Evolutionary conservation across 179 eudicot species (phyloP), one percentile per base, ranked within the genome.

Genomic region (Heliamphora pulchella): DNA sequence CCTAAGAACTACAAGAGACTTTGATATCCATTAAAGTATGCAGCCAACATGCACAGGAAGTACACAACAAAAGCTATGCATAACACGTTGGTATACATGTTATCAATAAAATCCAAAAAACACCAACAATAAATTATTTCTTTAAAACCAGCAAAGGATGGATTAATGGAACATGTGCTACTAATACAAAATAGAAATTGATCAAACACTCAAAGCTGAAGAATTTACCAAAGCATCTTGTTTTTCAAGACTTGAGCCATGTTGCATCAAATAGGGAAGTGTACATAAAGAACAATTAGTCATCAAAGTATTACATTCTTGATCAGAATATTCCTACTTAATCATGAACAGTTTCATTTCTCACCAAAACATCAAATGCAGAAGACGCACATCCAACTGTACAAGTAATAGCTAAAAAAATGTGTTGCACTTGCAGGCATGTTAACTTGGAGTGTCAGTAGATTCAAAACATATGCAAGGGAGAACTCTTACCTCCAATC

Each of bases 271-370:
- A 15, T 4, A 66, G 31, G 48, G 41, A 47, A 14, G 15, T 0
- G 22, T 18, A 5, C n/a, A 69, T 44, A 14, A 69, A 44, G 8
- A n/a, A 41, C n/a, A 47, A 13, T 67, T 5, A 14, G 73, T 48
- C 53, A 4, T 69, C 20, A 69, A 44, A 44, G 7, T 69, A 69
- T 5, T 4, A 44, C 53, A 15, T 69, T 67, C 73, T 46, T 5
- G 50, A 43, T 8, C 73, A 69, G 73, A 44, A 69, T 69, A 44
- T 69, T 69, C 73, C 73, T 44, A 44, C 53, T 69, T 67, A 67
- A 41, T 44, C 53, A 43, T 41, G 18, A 44, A 15, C 10, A 44
- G 4, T 69, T 15, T 44, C 1, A n/a, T 15, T 44, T 44, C 73
- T 69, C 73, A 44, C 73, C 17, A 39, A 41, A 69, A 69, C 44